phyloP scores from a whole-genome alignment of 257 asterid species.

The Plectranthus barbatus region DNA sequence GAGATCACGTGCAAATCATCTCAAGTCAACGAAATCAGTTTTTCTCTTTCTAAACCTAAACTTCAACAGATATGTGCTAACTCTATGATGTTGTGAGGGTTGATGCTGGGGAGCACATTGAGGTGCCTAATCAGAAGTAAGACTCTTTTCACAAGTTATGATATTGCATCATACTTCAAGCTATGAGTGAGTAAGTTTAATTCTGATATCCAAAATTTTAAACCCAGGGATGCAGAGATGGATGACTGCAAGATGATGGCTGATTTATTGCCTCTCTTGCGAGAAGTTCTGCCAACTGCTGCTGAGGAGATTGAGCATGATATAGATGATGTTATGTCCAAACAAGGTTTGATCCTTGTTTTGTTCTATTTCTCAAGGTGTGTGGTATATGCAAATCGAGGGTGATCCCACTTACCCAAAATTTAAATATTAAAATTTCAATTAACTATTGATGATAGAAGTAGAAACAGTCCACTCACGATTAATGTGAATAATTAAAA shows the following conservation, averaged over 20 bases:
- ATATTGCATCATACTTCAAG: slow-evolving; percentile 9
- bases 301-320: slow-evolving; percentile 72
- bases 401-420: no score
- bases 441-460: no score
- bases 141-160: slow-evolving; percentile 7
- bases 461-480: no score
- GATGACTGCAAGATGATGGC: slow-evolving; percentile 70
- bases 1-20: no score
- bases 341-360: slow-evolving; percentile 31
- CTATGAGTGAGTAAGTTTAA: no score
- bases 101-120: slow-evolving; percentile 50
- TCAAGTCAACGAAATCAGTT: no score
- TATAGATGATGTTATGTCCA: slow-evolving; percentile 17
- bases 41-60: no score
- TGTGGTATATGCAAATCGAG: no score
- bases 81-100: slow-evolving; percentile 85
- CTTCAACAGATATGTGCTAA: slow-evolving; percentile 54
- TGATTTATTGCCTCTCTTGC: slow-evolving; percentile 71
- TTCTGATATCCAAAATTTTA: slow-evolving; percentile 13
- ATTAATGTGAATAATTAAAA: no score
- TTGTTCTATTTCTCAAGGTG: not conserved
- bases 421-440: no score
- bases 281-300: slow-evolving; percentile 74
- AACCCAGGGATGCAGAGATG: slow-evolving; percentile 42
- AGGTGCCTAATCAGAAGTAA: slow-evolving; percentile 34